Evolutionary conservation across 176 grass and related monocot species (phyloP), one percentile per base, ranked within the genome.

Genomic region (Oryza brachyantha): DNA sequence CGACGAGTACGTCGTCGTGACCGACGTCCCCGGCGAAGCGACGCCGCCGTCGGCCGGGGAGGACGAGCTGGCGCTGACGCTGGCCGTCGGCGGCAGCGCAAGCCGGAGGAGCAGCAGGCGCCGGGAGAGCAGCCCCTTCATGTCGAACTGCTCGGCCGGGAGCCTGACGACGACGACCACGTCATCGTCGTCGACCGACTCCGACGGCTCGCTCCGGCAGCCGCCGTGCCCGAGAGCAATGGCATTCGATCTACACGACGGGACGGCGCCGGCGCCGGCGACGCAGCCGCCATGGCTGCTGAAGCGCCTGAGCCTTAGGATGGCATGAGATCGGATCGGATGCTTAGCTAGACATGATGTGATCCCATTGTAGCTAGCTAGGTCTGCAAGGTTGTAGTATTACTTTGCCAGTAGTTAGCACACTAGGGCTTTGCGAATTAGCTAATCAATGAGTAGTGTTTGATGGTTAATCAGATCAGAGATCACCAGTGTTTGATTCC

Each of bases 31-130:
- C 36, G 13, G 45, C 27, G 31, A 81, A 21, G 43, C 14, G 5
- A 9, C 41, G 17, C 81, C 55, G 1, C 27, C 42, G 13, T 46
- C 77, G 22, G 9, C 46, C 0, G 29, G 3, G 41, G 64, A 39
- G 1, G 72, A 85, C 13, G 83, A 69, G 12, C 78, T 93, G 8
- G 70, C 88, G 82, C 82, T 93, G 63, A 93, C 91, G 66, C 85
- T 93, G 1, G 88, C 88, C 42, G 61, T 91, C 10, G 91, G 85
- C 28, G 26, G 48, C 48, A 27, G 13, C 58, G 16, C 1, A 13
- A 1, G 58, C 10, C 61, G 29, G 54, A 88, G 52, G 77, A 72
- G 24, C n/a, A 57, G 24, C 8, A 57, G 36, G 73, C 59, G 45
- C 39, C 76, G 50, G 12, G 72, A 76, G 31, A 13, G 61, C 24